Base-by-base conservation (phyloP, 2,329 filamentous ascomycete genomes). In the Botryotinia globosa region DNA sequence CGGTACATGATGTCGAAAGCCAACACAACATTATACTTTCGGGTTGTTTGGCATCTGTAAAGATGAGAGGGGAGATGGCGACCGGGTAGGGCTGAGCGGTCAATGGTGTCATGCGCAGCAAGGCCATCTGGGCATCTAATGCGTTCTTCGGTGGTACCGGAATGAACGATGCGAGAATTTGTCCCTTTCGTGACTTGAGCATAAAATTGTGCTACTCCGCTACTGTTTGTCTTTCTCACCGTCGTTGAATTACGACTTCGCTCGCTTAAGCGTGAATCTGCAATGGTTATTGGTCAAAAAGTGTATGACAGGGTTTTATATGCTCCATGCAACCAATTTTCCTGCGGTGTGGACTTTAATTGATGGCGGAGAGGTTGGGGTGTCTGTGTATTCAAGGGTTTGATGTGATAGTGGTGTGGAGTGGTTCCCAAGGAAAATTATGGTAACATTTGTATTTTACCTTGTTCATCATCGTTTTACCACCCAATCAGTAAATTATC, bases 31-130 rank as follows among this genome's bases (percentile, higher is more conserved):
- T 58, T 32, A 63, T 45, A 32, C 32, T 59, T 72, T 58, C 16
- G 62, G 70, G 39, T 39, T 66, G 32, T 39, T 72, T 72, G 51
- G 51, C 62, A 72, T 34, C 62, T 72, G 64, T 67, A 66, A n/a
- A 42, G 54, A 62, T 65, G 51, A 65, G 69, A 61, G 63, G 59
- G 44, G 62, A 63, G 51, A 48, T 64, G 61, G 62, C 62, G 67
- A 69, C 74, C 76, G 76, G 76, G 76, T 77, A 77, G 75, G 76
- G 76, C 76, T 77, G 76, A 77, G 72, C 45, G 62, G 67, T 72
- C 67, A 71, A 62, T 70, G 58, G 51, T 65, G 63, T 69, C 71
- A 74, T 73, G 67, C 74, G 73, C 68, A 74, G 37, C 42, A 34
- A 65, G 64, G 48, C 45, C 25, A 58, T 25, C 63, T 58, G 42